phyloP scores from a whole-genome alignment of 441 rosid species.

The Metrosideros polymorpha region DNA sequence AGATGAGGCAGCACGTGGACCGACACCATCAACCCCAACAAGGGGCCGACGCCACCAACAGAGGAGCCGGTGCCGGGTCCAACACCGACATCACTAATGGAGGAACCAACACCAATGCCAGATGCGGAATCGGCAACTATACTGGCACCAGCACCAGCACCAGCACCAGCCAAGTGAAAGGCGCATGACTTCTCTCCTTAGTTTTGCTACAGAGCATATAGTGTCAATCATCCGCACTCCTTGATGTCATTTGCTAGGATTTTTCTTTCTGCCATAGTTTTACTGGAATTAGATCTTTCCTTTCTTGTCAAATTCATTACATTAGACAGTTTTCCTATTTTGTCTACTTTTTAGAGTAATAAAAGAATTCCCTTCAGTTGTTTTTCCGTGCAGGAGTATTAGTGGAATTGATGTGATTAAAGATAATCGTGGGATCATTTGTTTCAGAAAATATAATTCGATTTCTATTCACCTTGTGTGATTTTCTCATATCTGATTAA shows the following conservation, averaged over 20 bases:
- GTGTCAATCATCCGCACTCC: no score
- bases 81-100: background rate
- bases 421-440: no score
- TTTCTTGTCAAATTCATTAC: no score
- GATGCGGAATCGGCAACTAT: background rate
- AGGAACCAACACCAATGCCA: background rate
- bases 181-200: background rate
- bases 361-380: background rate
- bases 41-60: background rate
- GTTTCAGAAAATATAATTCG: no score
- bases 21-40: background rate
- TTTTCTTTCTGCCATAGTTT: background rate
- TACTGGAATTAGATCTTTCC: background rate
- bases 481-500: no score
- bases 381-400: background rate
- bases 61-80: background rate
- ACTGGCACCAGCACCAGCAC: background rate
- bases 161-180: background rate
- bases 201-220: background rate
- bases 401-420: no score
- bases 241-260: background rate
- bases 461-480: no score
- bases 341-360: background rate
- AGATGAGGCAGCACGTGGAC: background rate
- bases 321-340: background rate